Base-by-base conservation (phyloP, 2,329 filamentous ascomycete genomes). In the Aspergillus sp. region DNA sequence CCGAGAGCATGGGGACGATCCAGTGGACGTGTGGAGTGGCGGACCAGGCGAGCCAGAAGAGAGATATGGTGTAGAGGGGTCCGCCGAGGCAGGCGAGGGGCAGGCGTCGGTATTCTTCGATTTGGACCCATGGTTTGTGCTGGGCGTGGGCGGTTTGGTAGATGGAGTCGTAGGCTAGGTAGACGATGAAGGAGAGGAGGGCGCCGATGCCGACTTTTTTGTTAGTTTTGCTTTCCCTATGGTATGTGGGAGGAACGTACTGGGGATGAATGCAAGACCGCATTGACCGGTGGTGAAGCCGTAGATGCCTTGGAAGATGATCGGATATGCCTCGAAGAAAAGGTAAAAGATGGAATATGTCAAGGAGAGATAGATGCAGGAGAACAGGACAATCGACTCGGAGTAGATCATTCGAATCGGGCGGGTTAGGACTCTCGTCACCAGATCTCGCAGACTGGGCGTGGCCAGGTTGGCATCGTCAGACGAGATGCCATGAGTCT, bases 331-430 rank as follows among this genome's bases (percentile, higher is more conserved):
- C 44, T 66, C 61, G 56, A 69, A 72, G 48, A 72, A 72, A 55
- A 70, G 70, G 44, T 73, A 72, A 27, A 58, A 69, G 10, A 72
- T 70, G 11, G 70, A 66, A 57, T 76, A 77, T 37, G 75, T 63
- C 32, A 53, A 62, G 2, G 89, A 75, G 1, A 90, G 85, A 7
- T 79, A 83, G 85, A 90, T 90, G 73, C 90, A 93, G 10, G 91
- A 55, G 2, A 62, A 49, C 39, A 59, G 56, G 27, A 61, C 50
- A 2, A 61, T 56, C 5, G 59, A 58, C 26, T 61, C 59, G 0
- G 82, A 83, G 59, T 91, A 82, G 57, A 91, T 78, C 59, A 93
- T 81, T 33, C 90, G 86, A 56, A 93, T 91, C 30, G 86, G 79
- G 3, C 88, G 79, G 47, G 90, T 61, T 27, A 93, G 19, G 69